Evolutionary conservation across 495 filamentous ascomycete species (phyloP).

Genomic region (Aspergillus leporis): DNA sequence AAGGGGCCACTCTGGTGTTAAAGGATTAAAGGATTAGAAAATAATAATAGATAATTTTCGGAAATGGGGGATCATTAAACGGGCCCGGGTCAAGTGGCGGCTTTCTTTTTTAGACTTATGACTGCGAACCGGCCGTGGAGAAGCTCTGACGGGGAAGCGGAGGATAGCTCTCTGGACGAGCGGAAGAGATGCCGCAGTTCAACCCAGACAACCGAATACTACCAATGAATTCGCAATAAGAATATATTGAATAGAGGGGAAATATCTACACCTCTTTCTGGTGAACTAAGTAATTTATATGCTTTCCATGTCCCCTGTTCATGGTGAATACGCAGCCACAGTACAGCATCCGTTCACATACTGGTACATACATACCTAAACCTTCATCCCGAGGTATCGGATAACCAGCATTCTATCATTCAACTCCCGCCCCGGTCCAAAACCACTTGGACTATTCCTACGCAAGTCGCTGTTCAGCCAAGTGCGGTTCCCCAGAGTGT

Average conservation of each 20-base stretch:
- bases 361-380: background rate
- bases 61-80: conserved; percentile 25
- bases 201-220: background rate
- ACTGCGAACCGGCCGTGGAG: conserved; percentile 28
- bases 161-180: conserved; percentile 44
- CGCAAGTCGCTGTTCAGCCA: background rate
- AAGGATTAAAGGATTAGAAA: conserved; percentile 4
- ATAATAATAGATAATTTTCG: conserved; percentile 17
- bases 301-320: background rate
- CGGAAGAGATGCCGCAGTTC: conserved; percentile 33
- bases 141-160: conserved; percentile 43
- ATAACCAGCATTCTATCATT: background rate
- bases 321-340: background rate
- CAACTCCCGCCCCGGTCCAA: background rate
- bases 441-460: background rate
- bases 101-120: conserved; percentile 13
- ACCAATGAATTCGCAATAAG: background rate
- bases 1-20: conserved; percentile 2
- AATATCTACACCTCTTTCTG: background rate
- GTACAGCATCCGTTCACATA: background rate
- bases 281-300: background rate
- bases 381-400: background rate
- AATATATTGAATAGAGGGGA: background rate
- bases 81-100: conserved; percentile 35
- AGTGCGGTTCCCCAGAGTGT: conserved; percentile 7